Evolutionary conservation across 495 filamentous ascomycete species (phyloP).

Genomic region (Cenococcum geophilum): DNA sequence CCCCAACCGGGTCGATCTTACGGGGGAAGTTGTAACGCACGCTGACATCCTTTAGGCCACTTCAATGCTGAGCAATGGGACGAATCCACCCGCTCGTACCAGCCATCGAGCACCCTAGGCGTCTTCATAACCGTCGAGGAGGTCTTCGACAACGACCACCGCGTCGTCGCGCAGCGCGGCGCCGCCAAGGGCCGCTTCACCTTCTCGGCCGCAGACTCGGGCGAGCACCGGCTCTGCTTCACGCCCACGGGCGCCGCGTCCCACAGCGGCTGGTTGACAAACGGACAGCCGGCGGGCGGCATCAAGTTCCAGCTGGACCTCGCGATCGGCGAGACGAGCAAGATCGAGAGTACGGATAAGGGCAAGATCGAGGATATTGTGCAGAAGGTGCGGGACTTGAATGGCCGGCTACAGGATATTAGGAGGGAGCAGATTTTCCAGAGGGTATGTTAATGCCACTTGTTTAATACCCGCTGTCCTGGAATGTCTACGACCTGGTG

Average conservation of each 20-base stretch:
- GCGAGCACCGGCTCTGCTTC: slow-evolving; percentile 93
- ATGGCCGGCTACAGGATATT: slow-evolving; percentile 81
- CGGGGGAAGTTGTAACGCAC: no score
- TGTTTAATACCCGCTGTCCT: not conserved
- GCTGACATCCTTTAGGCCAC: slow-evolving; percentile 50
- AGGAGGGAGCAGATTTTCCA: slow-evolving; percentile 93
- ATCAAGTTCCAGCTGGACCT: slow-evolving; percentile 83
- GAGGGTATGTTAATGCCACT: slow-evolving; percentile 56
- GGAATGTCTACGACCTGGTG: no score
- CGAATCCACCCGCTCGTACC: slow-evolving; percentile 55
- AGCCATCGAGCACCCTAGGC: slow-evolving; percentile 62
- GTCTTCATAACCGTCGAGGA: slow-evolving; percentile 93
- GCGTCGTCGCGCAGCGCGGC: slow-evolving; percentile 81
- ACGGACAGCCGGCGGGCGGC: slow-evolving; percentile 57
- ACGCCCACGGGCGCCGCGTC: slow-evolving; percentile 61
- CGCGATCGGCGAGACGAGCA: slow-evolving; percentile 90
- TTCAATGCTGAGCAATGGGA: slow-evolving; percentile 80
- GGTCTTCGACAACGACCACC: slow-evolving; percentile 96
- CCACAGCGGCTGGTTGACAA: slow-evolving; percentile 62
- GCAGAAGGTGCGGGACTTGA: slow-evolving; percentile 82
- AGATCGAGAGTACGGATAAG: slow-evolving; percentile 92
- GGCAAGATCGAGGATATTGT: slow-evolving; percentile 88
- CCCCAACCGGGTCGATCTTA: not conserved
- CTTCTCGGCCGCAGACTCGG: slow-evolving; percentile 88
- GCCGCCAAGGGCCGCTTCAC: slow-evolving; percentile 77